phyloP scores from a whole-genome alignment of 495 filamentous ascomycete genomes.

The Talaromyces borbonicus region DNA sequence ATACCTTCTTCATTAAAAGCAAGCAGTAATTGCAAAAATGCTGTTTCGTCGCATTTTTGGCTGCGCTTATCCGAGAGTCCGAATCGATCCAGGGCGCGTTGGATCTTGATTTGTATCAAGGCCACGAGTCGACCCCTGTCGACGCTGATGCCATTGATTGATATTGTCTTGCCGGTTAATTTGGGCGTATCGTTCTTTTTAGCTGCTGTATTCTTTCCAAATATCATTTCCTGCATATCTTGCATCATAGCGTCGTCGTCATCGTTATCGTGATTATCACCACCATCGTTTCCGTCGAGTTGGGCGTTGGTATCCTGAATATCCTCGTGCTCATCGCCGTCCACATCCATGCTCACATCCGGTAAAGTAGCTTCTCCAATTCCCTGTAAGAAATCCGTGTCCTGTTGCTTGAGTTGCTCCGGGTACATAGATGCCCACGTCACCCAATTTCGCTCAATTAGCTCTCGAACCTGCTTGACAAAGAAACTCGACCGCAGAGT shows the following conservation, averaged over 20 bases:
- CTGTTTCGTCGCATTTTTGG: constrained; percentile 9
- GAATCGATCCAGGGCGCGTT: constrained; percentile 6
- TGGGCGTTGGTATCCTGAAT: not conserved
- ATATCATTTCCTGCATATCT: constrained; percentile 9
- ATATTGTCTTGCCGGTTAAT: constrained; percentile 2
- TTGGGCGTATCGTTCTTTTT: not conserved
- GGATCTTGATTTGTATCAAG: constrained; percentile 9
- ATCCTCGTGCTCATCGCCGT: not conserved
- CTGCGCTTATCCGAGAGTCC: constrained; percentile 5
- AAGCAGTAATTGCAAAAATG: constrained; percentile 8
- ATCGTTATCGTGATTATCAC: not conserved
- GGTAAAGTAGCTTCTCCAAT: not conserved
- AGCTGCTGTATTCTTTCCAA: not conserved
- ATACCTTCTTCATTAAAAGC: constrained; percentile 10
- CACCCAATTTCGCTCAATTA: constrained; percentile 10
- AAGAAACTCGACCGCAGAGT: constrained; percentile 9
- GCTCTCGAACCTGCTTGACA: constrained; percentile 6
- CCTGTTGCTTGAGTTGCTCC: constrained; percentile 6
- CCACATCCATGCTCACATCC: constrained; percentile 1
- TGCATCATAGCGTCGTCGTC: constrained; percentile 8
- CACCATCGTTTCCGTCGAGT: not conserved
- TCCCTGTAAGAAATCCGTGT: constrained; percentile 6
- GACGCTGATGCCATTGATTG: constrained; percentile 3
- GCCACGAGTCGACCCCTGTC: not conserved
- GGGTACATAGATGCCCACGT: constrained; percentile 11